Evolutionary conservation across 495 filamentous ascomycete species (phyloP).

Genomic region (Penicillium bialowiezense): DNA sequence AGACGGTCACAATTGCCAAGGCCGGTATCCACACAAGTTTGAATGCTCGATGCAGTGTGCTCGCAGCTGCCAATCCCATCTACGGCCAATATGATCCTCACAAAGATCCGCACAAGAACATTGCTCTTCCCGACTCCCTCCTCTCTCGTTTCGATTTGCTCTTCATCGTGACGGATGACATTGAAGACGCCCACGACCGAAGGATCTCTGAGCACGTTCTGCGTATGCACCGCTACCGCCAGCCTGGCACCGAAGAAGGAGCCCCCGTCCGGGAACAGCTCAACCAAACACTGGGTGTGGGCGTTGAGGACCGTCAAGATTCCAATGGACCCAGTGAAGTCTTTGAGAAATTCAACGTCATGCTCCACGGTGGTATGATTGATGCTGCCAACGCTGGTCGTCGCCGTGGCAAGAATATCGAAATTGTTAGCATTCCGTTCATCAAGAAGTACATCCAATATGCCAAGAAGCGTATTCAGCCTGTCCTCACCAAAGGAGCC

Average conservation of each 20-base stretch:
- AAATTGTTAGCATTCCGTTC: constrained; percentile 97
- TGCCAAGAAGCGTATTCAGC: constrained; percentile 88
- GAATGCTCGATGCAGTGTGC: constrained; percentile 94
- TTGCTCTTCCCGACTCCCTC: constrained; percentile 94
- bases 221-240: constrained; percentile 94
- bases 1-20: constrained; percentile 98
- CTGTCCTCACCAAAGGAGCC: constrained; percentile 86
- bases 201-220: constrained; percentile 95
- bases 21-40: constrained; percentile 97
- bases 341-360: constrained; percentile 93
- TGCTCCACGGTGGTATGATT: constrained; percentile 91
- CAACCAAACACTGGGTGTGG: constrained; percentile 84
- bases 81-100: constrained; percentile 98
- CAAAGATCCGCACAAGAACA: constrained; percentile 98
- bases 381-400: constrained; percentile 54
- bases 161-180: constrained; percentile 97
- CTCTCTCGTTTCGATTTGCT: constrained; percentile 98
- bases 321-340: constrained; percentile 76
- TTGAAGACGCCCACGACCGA: constrained; percentile 86
- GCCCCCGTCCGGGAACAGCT: constrained; percentile 88
- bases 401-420: constrained; percentile 68
- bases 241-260: constrained; percentile 92
- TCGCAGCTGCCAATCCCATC: constrained; percentile 95
- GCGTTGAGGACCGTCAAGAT: constrained; percentile 74
- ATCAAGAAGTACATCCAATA: constrained; percentile 99